Evolutionary conservation across 495 filamentous ascomycete species (phyloP), one percentile per base, ranked within the genome.

Genomic region (Neurospora africana): DNA sequence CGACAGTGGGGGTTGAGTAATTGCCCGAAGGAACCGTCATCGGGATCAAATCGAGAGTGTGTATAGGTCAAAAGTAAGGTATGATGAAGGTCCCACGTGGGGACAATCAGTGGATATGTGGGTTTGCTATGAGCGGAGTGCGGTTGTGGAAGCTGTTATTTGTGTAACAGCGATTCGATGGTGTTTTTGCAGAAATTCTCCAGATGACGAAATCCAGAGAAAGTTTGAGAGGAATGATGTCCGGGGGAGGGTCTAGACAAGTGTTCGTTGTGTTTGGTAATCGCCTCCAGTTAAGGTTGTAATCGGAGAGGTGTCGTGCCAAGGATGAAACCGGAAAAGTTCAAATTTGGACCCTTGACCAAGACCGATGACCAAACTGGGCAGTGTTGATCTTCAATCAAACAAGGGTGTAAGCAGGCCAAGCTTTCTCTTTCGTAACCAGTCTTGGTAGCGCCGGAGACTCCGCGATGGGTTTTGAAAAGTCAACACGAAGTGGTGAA

Each of bases 1-100:
- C 83, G 77, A 83, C 79, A 68, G 75, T 78, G 69, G 79, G 75
- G 68, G 74, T 44, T 67, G 72, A 70, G 73, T 70, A 41, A 53
- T 65, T 15, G 53, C 13, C 27, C 2, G 53, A 19, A 7, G 53
- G 53, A 65, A 65, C 69, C 58, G 75, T 74, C 76, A 79, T 82
- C 74, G 72, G 70, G 68, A 61, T 61, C 2, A 27, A 47, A 8
- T 61, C 23, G 21, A 17, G 23, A 61, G 5, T 0, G 13, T 30
- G 13, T 13, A 21, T 9, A n/a, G n/a, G 44, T 10, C 41, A 4
- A 6, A 30, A 2, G 43, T 47, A 17, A 15, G 2, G 21, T n/a
- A 61, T 61, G 53, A 61, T 65, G 15, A 33, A 65, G 53, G 27
- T 65, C 53, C 53, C 53, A 65, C 27, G 53, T 65, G 53, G 53